Conservation (phyloP, 805 yeast species). For the Diddensiella caesifluorescens region DNA sequence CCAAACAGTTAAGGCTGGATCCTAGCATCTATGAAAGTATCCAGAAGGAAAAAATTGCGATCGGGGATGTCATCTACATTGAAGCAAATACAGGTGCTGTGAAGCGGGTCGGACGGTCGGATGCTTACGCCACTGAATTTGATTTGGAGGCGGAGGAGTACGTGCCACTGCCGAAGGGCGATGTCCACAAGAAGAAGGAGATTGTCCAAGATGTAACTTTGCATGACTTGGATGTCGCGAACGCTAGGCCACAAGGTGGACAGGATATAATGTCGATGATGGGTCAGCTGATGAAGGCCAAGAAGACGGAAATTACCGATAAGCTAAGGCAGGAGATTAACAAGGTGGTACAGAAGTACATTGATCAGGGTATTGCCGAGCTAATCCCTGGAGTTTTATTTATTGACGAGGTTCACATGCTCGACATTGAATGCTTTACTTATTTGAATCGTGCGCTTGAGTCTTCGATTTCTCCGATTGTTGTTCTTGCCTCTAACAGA, state of each 20-base stretch:
- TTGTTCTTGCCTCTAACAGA: constrained; percentile 91
- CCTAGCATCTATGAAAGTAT: constrained; percentile 90
- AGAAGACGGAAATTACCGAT: constrained; percentile 94
- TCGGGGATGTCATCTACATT: constrained; percentile 95
- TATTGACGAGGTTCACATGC: constrained; percentile 98
- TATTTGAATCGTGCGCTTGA: constrained; percentile 92
- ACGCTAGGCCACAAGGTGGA: constrained; percentile 94
- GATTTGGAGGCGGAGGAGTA: constrained; percentile 98
- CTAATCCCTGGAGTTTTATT: constrained; percentile 95
- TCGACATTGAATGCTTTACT: constrained; percentile 95
- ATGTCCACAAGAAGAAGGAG: constrained; percentile 96
- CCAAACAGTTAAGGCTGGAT: constrained; percentile 82
- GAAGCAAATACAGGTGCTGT: constrained; percentile 98
- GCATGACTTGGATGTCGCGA: constrained; percentile 94
- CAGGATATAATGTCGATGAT: constrained; percentile 93
- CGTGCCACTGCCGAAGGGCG: constrained; percentile 98
- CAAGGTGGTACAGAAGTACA: constrained; percentile 91
- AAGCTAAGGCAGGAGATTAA: constrained; percentile 90
- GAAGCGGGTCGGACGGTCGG: constrained; percentile 96
- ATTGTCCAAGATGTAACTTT: constrained; percentile 95
- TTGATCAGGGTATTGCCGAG: constrained; percentile 97
- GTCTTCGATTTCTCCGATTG: constrained; percentile 87
- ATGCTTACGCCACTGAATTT: constrained; percentile 96
- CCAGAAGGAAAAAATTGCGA: constrained; percentile 87
- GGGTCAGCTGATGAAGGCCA: constrained; percentile 95